Evolutionary conservation across 371 early-diverging fungal genomes (phyloP), one percentile per base, ranked within the genome.

Genomic region (Mortierella sp.): DNA sequence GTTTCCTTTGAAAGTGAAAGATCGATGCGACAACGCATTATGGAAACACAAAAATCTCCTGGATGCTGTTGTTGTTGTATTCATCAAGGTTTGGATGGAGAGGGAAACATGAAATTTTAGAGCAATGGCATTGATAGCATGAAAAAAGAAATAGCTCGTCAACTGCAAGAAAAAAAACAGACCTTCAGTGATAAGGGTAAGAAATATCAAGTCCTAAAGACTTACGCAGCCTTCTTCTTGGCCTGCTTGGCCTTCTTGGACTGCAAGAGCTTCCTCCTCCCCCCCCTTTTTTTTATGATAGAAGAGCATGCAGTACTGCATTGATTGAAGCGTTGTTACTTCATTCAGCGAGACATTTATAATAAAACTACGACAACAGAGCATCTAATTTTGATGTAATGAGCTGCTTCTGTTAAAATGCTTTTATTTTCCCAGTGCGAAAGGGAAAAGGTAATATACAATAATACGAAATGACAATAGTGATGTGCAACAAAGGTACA

Each of bases 1-100:
- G 74, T 94, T 92, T 54, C 90, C 88, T 76, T 94, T 91, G 88
- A 95, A n/a, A n/a, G n/a, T n/a, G n/a, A n/a, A 95, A 42, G 94
- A 91, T n/a, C 91, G 89, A 78, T 94, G 94, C 26, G 89, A 89
- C 83, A 94, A 81, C 11, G 94, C 92, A 75, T 93, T 92, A 88
- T 94, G 94, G 84, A 95, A 91, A 26, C 95, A 92, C 48, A 92
- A 83, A n/a, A 38, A 94, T 94, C 75, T 95, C 95, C 77, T 91
- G 89, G 81, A 91, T 84, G 58, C 94, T 93, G n/a, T 78, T 47
- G 79, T 14, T 60, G 14, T 34, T 38, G 13, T 55, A n/a, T 21
- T 21, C 11, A 13, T 8, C 26, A 58, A 14, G 50, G 10, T 38
- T 50, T 11, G 50, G 16, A 10, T 58, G 13, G 13, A 6, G 2